Conservation (phyloP, 176 grass and related monocot genomes). For the Oryza glaberrima region DNA sequence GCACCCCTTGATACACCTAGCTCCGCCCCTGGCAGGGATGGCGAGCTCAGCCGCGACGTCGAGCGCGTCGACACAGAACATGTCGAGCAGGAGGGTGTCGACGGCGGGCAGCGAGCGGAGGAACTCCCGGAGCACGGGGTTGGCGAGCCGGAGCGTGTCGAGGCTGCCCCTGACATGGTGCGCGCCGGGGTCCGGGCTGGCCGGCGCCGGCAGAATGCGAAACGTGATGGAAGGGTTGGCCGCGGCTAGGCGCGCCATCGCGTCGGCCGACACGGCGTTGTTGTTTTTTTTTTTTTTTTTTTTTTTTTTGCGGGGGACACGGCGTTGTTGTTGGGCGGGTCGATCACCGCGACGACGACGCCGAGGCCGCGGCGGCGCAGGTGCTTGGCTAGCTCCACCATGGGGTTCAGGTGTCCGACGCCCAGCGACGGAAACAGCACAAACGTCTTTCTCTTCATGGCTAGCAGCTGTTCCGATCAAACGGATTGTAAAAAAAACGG, state of each 20-base stretch:
- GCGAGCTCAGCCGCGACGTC: conserved; percentile 57
- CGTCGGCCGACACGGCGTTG: conserved; percentile 25
- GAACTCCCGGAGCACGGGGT: no score
- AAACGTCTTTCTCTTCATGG: conserved; percentile 34
- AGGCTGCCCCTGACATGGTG: conserved; percentile 17
- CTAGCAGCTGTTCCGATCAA: background rate
- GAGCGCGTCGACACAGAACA: conserved; percentile 59
- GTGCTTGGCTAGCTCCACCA: conserved; percentile 68
- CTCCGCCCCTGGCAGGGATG: conserved; percentile 20
- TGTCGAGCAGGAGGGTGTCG: conserved; percentile 49
- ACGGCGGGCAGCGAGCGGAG: no score
- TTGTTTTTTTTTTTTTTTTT: background rate
- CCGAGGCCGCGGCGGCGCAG: conserved; percentile 42
- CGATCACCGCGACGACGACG: conserved; percentile 42
- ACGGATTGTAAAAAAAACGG: background rate
- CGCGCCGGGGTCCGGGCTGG: conserved; percentile 26
- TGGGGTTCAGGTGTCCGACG: conserved; percentile 45
- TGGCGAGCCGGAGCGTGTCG: conserved; percentile 1
- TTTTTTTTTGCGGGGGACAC: background rate
- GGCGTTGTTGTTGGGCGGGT: conserved; percentile 42
- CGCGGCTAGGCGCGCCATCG: conserved; percentile 26
- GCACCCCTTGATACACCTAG: no score
- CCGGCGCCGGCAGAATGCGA: conserved; percentile 31
- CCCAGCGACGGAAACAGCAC: conserved; percentile 64
- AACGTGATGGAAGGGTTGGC: conserved; percentile 51